Percentiles rank a stretch among this genome's conserved stretches.
Conservation (phyloP, 2,329 filamentous ascomycete species). For the Lizonia empirigonia region DNA sequence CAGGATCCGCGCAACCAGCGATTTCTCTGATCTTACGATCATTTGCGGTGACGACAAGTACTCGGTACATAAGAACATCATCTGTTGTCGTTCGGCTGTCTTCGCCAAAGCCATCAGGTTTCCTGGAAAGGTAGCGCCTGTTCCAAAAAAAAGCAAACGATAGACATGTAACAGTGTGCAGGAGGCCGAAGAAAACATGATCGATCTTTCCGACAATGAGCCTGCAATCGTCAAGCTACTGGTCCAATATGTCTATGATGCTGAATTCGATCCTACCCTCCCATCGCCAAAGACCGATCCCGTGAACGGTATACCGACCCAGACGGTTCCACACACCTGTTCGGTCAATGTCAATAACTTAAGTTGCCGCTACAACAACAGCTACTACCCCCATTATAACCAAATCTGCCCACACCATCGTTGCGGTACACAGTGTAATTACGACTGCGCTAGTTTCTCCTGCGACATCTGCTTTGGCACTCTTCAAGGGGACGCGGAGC, state of each 20-base stretch:
- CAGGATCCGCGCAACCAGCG: conserved; percentile 1
- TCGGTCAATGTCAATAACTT: neutral
- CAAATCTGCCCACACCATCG: neutral
- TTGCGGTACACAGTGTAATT: neutral
- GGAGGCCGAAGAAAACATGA: neutral
- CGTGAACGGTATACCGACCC: neutral
- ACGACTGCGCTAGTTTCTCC: neutral
- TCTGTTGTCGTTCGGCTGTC: neutral
- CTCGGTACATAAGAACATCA: conserved; percentile 1
- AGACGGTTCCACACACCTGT: neutral
- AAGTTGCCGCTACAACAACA: neutral
- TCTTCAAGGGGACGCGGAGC: neutral
- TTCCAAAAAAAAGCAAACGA: neutral
- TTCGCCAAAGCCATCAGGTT: conserved; percentile 7
- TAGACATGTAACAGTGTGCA: neutral
- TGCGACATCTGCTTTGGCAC: neutral
- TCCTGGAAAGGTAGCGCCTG: neutral
- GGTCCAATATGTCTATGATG: conserved; percentile 25
- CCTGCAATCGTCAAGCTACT: conserved; percentile 17
- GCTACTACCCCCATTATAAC: neutral
- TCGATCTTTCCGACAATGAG: conserved; percentile 23
- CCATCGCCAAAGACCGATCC: neutral
- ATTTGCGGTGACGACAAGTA: conserved; percentile 6
- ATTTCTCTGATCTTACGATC: conserved; percentile 14
- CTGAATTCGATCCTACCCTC: conserved; percentile 12